Conservation (phyloP, 768 basidiomycete genomes). For the Strobilomyces confusus region DNA sequence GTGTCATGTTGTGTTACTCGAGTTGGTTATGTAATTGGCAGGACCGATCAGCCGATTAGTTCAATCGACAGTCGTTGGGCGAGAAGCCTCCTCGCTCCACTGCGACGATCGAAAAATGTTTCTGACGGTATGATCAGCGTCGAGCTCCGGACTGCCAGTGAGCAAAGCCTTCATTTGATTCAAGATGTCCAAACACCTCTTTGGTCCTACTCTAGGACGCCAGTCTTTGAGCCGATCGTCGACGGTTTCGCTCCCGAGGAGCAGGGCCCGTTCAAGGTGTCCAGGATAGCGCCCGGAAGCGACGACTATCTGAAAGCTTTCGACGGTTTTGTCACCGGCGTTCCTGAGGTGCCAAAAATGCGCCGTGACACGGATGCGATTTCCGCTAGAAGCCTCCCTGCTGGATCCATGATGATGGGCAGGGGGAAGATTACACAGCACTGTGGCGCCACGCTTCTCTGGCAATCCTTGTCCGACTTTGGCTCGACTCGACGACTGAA, state of each 20-base stretch:
- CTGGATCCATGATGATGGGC: too few relatives aligned
- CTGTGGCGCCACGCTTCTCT: too few relatives aligned
- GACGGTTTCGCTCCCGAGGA: not conserved
- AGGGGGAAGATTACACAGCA: too few relatives aligned
- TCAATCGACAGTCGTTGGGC: too few relatives aligned
- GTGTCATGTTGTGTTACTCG: not conserved
- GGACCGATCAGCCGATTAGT: too few relatives aligned
- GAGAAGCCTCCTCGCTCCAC: too few relatives aligned
- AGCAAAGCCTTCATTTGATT: conserved; percentile 2
- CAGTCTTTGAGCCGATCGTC: not conserved
- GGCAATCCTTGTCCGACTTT: too few relatives aligned
- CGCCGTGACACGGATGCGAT: not conserved
- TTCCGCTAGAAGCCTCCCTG: too few relatives aligned
- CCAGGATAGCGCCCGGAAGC: too few relatives aligned
- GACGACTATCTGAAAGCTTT: not conserved
- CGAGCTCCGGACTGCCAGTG: not conserved
- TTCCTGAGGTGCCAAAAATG: not conserved
- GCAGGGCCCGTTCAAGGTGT: too few relatives aligned
- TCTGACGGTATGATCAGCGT: not conserved
- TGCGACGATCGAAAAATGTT: not conserved
- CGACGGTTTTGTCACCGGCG: not conserved
- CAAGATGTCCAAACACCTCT: not conserved
- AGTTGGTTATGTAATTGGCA: not conserved
- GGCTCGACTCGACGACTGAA: too few relatives aligned
- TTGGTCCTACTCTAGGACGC: not conserved